A percentile compares a stretch with the other conserved stretches of the same genome.
Evolutionary conservation across 1,139 yeast species (phyloP).

Genomic region (Suhomyces atakaporum): DNA sequence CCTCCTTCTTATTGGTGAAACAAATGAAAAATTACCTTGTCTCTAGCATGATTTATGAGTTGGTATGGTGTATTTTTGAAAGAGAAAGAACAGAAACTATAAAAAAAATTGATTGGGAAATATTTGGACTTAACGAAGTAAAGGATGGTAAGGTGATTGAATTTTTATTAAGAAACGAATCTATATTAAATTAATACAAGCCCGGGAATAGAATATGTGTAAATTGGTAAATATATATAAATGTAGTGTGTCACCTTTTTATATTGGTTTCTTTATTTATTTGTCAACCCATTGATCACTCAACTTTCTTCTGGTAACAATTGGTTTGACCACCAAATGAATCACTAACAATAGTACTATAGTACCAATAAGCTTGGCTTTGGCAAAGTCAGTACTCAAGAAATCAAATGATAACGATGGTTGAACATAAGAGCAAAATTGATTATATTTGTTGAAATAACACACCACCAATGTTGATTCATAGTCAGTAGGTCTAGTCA

Average conservation of each 20-base stretch:
- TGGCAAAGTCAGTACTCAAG: slow-evolving; percentile 68
- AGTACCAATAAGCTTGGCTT: slow-evolving; percentile 61
- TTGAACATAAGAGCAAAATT: slow-evolving; percentile 73
- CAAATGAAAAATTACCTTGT: slow-evolving; percentile 42
- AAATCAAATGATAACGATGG: slow-evolving; percentile 88
- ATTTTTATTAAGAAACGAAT: slow-evolving; percentile 21
- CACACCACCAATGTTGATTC: slow-evolving; percentile 83
- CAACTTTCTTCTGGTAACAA: slow-evolving; percentile 25
- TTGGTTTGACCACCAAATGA: slow-evolving; percentile 23
- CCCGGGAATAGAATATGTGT: background rate
- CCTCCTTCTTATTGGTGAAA: slow-evolving; percentile 34
- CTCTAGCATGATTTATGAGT: slow-evolving; percentile 42
- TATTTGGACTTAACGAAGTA: slow-evolving; percentile 28
- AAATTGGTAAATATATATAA: too few species aligned
- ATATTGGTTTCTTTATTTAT: background rate
- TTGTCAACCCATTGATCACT: slow-evolving; percentile 25
- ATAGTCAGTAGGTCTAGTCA: slow-evolving; percentile 65
- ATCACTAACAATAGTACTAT: slow-evolving; percentile 52
- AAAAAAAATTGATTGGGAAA: slow-evolving; percentile 28
- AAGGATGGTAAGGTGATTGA: slow-evolving; percentile 24
- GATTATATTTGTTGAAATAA: slow-evolving; percentile 59
- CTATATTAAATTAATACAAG: slow-evolving; percentile 13
- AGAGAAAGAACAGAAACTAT: slow-evolving; percentile 18
- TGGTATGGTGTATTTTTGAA: slow-evolving; percentile 44
- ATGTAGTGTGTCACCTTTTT: too few species aligned